Evolutionary conservation across 176 grass and related monocot species (phyloP), one percentile per base, ranked within the genome.

Genomic region (Tuctoria greenei): DNA sequence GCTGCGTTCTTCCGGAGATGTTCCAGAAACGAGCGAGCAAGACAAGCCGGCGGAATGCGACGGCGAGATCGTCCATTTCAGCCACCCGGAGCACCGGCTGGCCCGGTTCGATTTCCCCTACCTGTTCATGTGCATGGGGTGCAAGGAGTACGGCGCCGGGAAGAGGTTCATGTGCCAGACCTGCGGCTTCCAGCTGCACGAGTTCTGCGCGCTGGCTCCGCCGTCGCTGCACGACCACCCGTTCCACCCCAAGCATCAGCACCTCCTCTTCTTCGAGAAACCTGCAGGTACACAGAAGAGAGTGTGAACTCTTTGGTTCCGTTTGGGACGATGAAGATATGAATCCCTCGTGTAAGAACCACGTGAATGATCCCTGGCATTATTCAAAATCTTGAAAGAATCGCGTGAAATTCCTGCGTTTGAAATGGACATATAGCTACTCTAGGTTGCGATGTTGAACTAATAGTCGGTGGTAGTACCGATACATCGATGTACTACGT

Each of bases 101-200:
- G 66, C 76, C 2, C 88, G 50, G 52, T 74, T 92, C 69, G 82
- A 85, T 63, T 72, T 85, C 36, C 95, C 95, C 6, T 93, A 92
- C 74, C 81, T 93, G 4, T 97, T 93, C 84, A 76, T 74, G 49
- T 97, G 91, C 84, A 89, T 92, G 86, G 95, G 83, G 0, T 97
- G 95, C 91, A 97, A 88, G 82, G 91, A 97, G 76, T 87, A 77
- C 39, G 95, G 95, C 74, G 91, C 88, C 10, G 95, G 95, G 8
- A 93, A 47, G 75, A 40, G 95, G 67, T 92, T 92, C 74, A 87
- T 93, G 64, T 97, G 91, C 82, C 95, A 92, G 58, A 56, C 59
- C 57, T 97, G 91, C 50, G 79, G 86, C 16, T 97, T 90, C 44
- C 86, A 93, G 62, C 86, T 97, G 72, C 91, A 97, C 57, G 95